Percentiles rank a stretch among this genome's conserved stretches.
These are phyloP conservation scores for Podaxis pistillaris DNA, from an alignment of 768 basidiomycete genomes.

Conservation along the genomic window DNA sequence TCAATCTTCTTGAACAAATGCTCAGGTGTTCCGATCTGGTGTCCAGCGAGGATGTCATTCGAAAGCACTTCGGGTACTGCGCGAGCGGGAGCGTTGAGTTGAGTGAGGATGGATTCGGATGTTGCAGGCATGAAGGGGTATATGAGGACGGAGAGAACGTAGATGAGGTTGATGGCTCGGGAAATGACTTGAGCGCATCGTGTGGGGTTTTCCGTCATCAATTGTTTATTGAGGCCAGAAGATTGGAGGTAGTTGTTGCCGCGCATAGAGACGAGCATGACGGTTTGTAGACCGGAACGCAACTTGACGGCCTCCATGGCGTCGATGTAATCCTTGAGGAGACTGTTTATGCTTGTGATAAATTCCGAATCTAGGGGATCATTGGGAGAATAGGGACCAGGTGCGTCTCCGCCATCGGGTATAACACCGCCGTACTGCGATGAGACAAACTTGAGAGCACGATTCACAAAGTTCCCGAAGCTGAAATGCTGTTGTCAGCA, in stretches of 20 bases:
- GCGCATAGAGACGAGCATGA: slow-evolving; percentile 85
- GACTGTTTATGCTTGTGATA: slow-evolving; percentile 72
- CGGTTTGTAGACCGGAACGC: slow-evolving; percentile 79
- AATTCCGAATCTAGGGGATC: slow-evolving; percentile 72
- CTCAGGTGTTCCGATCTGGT: slow-evolving; percentile 80
- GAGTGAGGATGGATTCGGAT: slow-evolving; percentile 72
- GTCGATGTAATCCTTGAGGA: slow-evolving; percentile 77
- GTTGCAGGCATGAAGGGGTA: slow-evolving; percentile 98
- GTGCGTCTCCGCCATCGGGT: slow-evolving; percentile 72
- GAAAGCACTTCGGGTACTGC: slow-evolving; percentile 69
- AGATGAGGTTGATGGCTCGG: slow-evolving; percentile 91
- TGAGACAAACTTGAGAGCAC: slow-evolving; percentile 87
- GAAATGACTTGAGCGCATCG: slow-evolving; percentile 91
- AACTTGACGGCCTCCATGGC: slow-evolving; percentile 93
- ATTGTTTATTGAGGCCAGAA: slow-evolving; percentile 85
- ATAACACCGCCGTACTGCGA: slow-evolving; percentile 80
- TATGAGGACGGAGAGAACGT: slow-evolving; percentile 77
- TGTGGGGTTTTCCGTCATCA: slow-evolving; percentile 76
- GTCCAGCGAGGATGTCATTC: slow-evolving; percentile 85
- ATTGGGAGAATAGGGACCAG: slow-evolving; percentile 68
- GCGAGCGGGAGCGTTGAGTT: slow-evolving; percentile 88
- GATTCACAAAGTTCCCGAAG: slow-evolving; percentile 98
- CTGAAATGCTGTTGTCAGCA: slow-evolving; percentile 32
- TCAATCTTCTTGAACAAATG: slow-evolving; percentile 95
- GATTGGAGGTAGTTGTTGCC: slow-evolving; percentile 96